Conservation (phyloP, 2,329 filamentous ascomycete species). For the Pseudogymnoascus sp. region DNA sequence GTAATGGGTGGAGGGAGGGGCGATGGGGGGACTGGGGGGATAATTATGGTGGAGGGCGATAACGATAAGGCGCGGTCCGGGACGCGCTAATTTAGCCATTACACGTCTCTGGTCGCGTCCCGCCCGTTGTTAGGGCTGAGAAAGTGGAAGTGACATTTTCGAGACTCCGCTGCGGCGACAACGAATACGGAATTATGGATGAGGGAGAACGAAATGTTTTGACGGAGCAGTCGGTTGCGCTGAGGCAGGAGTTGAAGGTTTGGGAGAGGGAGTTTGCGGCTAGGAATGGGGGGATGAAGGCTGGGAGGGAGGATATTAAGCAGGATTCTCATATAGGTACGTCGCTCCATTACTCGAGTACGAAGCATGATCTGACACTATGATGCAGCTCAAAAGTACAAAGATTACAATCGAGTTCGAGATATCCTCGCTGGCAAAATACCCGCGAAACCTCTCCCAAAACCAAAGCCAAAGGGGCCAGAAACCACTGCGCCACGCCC, state of each 20-base stretch:
- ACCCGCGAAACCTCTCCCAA: slow-evolving; percentile 24
- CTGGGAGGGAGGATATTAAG: slow-evolving; percentile 68
- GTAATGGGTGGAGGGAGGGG: background rate
- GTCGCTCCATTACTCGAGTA: slow-evolving; percentile 13
- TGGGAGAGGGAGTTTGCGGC: slow-evolving; percentile 65
- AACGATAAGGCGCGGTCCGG: slow-evolving; percentile 4
- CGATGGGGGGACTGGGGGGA: background rate
- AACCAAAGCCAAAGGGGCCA: slow-evolving; percentile 30
- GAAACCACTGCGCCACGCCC: slow-evolving; percentile 18
- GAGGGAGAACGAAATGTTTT: slow-evolving; percentile 12
- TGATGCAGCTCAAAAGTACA: slow-evolving; percentile 61
- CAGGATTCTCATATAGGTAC: slow-evolving; percentile 61
- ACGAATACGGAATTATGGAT: background rate
- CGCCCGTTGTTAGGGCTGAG: background rate
- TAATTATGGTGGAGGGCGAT: background rate
- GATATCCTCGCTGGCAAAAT: slow-evolving; percentile 48
- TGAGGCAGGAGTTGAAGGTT: slow-evolving; percentile 62
- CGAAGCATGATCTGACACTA: slow-evolving; percentile 13
- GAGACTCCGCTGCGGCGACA: background rate
- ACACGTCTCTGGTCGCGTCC: background rate
- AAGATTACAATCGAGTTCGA: slow-evolving; percentile 61
- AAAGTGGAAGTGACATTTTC: background rate
- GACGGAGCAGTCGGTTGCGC: slow-evolving; percentile 33
- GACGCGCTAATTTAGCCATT: slow-evolving; percentile 1
- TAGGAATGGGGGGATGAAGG: slow-evolving; percentile 57